phyloP scores from a whole-genome alignment of 306 rosid species.

The Erythrophleum fordii region DNA sequence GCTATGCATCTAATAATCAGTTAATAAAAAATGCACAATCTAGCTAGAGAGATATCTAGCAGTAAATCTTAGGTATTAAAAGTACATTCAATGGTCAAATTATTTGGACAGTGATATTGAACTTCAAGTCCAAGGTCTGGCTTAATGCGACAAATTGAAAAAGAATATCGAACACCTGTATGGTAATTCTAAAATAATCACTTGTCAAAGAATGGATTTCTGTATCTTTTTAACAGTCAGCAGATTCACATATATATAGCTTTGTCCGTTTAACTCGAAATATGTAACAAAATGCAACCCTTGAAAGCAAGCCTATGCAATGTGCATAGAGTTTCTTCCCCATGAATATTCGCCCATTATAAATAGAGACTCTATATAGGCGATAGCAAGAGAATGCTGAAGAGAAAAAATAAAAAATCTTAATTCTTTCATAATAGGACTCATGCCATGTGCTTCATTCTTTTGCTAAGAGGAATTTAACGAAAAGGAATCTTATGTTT shows the following conservation, averaged over 20 bases:
- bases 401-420: not conserved
- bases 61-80: not conserved
- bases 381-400: constrained; percentile 1
- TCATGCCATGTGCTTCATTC: not conserved
- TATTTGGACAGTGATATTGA: not conserved
- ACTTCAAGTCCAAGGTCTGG: constrained; percentile 3
- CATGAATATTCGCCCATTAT: not conserved
- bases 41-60: not conserved
- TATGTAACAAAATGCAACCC: not conserved
- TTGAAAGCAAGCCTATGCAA: not conserved
- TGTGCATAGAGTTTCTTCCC: not conserved
- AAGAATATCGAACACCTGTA: not conserved
- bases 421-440: not conserved
- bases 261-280: not conserved
- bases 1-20: not conserved
- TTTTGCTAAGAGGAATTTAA: not conserved
- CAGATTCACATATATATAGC: not conserved
- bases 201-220: not conserved
- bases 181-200: not conserved
- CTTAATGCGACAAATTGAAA: not conserved
- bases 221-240: not conserved
- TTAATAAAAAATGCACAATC: not conserved
- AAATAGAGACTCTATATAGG: not conserved
- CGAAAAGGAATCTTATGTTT: not conserved
- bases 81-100: not conserved